Percentiles rank a stretch among this genome's conserved stretches.
Conservation (phyloP, 2,329 filamentous ascomycete genomes). For the Colletotrichum zoysiae region DNA sequence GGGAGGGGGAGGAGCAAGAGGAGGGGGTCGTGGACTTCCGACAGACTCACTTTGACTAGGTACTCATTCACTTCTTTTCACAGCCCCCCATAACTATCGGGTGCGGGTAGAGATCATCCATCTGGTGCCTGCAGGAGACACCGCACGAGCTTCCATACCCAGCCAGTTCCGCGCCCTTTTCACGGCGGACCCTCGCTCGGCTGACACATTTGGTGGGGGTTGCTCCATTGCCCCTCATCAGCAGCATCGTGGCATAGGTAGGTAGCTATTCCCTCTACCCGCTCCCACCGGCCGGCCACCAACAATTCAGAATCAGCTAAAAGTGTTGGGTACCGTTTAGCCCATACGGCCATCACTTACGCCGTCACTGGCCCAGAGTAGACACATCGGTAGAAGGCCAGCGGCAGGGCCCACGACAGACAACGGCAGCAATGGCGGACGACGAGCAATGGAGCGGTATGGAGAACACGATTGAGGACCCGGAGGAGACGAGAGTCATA, state of each 20-base stretch:
- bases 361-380: too few relatives aligned
- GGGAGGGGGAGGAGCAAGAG: not conserved
- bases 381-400: not conserved
- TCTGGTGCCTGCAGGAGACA: not conserved
- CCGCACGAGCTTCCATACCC: not conserved
- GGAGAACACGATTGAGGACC: conserved; percentile 76
- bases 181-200: not conserved
- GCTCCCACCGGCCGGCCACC: not conserved
- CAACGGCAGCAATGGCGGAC: conserved; percentile 46
- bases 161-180: not conserved
- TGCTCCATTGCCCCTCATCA: conserved; percentile 16
- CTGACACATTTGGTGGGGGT: not conserved
- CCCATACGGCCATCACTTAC: not conserved
- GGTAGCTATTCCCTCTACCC: conserved; percentile 3
- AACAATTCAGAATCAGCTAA: conserved; percentile 15
- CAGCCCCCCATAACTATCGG: not conserved
- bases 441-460: conserved; percentile 69
- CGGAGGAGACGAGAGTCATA: conserved; percentile 84
- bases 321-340: conserved; percentile 1
- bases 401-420: not conserved
- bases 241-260: not conserved
- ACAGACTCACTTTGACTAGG: not conserved
- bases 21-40: not conserved
- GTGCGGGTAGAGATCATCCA: not conserved
- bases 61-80: not conserved